phyloP scores from a whole-genome alignment of 2,329 filamentous ascomycete genomes.

The Atkinsonella hypoxylon region DNA sequence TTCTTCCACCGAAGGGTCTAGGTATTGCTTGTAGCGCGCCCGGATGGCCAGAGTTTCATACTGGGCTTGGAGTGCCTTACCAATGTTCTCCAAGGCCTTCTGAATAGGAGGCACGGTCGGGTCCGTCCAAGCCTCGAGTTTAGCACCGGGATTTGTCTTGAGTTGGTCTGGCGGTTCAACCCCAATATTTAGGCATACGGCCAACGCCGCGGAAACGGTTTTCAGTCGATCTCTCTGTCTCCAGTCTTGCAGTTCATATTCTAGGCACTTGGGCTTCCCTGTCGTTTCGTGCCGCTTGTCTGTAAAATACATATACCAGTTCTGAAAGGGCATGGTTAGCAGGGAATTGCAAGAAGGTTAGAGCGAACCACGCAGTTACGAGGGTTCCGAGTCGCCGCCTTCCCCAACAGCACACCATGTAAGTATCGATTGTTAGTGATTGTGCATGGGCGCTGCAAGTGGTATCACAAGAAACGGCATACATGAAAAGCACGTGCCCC shows the following conservation, averaged over 20 bases:
- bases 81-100: conserved; percentile 87
- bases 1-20: conserved; percentile 94
- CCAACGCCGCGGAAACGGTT: conserved; percentile 88
- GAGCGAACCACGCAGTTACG: not conserved
- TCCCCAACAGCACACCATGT: not conserved
- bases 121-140: conserved; percentile 94
- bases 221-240: conserved; percentile 93
- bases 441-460: not conserved
- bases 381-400: not conserved
- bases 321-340: conserved; percentile 36
- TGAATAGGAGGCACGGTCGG: conserved; percentile 68
- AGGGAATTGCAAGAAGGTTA: not conserved
- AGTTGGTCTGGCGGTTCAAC: conserved; percentile 96
- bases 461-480: conserved; percentile 4
- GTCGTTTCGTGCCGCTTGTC: conserved; percentile 96
- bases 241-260: conserved; percentile 74
- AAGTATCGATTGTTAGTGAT: not conserved
- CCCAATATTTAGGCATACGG: conserved; percentile 91
- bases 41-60: conserved; percentile 92
- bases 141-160: conserved; percentile 86
- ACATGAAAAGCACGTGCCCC: conserved; percentile 3
- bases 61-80: conserved; percentile 88
- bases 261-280: conserved; percentile 64
- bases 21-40: conserved; percentile 93
- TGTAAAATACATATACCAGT: conserved; percentile 99